Evolutionary conservation across 169 alveolate genomes (phyloP).

Genomic region (Theileria orientalis): DNA sequence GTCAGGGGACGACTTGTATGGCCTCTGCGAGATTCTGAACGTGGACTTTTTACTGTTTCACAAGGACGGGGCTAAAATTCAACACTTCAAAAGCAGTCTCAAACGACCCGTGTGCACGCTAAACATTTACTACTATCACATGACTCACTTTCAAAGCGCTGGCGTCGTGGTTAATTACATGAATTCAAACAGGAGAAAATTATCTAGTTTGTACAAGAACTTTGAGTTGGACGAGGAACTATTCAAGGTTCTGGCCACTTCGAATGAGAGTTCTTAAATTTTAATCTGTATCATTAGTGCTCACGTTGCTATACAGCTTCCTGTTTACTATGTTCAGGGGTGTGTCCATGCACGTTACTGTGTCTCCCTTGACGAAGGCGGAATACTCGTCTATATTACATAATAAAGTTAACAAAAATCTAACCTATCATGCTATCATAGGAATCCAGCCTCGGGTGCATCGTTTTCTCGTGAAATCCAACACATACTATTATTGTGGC

Average conservation of each 20-base stretch:
- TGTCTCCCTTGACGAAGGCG: not conserved
- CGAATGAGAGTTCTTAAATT: not conserved
- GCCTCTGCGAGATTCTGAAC: slow-evolving; percentile 24
- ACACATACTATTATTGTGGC: slow-evolving; percentile 5
- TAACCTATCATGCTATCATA: slow-evolving; percentile 28
- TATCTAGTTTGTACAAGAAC: slow-evolving; percentile 11
- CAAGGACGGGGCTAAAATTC: not conserved
- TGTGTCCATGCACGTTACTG: slow-evolving; percentile 9
- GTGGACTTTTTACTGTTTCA: slow-evolving; percentile 37
- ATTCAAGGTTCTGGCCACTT: not conserved
- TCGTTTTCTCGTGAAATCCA: slow-evolving; percentile 37
- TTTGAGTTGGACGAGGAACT: slow-evolving; percentile 7
- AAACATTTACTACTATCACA: slow-evolving; percentile 35
- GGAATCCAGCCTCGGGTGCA: slow-evolving; percentile 53
- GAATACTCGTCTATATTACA: slow-evolving; percentile 21
- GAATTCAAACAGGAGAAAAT: not conserved
- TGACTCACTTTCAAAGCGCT: slow-evolving; percentile 57
- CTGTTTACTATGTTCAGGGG: slow-evolving; percentile 18
- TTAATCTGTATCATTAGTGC: not conserved
- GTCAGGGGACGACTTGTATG: slow-evolving; percentile 38
- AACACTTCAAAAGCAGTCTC: slow-evolving; percentile 13
- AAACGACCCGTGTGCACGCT: slow-evolving; percentile 12
- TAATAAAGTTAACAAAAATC: not conserved
- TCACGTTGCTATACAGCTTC: slow-evolving; percentile 13
- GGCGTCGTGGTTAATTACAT: slow-evolving; percentile 13